Base-by-base conservation (phyloP, 352 stramenopile genomes). In the Pythium apleroticum region DNA sequence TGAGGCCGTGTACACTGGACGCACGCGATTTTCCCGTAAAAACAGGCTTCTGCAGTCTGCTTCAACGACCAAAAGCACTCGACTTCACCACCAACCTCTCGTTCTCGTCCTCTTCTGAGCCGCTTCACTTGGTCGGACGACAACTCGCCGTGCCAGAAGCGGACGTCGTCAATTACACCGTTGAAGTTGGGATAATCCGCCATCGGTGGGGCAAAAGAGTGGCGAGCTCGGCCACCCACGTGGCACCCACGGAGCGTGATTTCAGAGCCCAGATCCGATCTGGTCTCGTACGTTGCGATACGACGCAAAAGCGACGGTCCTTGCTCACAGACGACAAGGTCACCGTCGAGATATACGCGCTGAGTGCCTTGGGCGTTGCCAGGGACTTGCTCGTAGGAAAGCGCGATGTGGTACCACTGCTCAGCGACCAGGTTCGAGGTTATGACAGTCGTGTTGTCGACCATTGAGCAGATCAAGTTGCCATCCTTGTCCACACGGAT, bases 261-360 rank as follows among this genome's bases (percentile, higher is more conserved):
- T 6, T 10, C 2, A 4, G n/a, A n/a, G n/a, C n/a, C n/a, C n/a
- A n/a, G n/a, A n/a, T n/a, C n/a, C n/a, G n/a, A n/a, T n/a, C n/a
- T n/a, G n/a, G n/a, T n/a, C n/a, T n/a, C n/a, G n/a, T n/a, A n/a
- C n/a, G n/a, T n/a, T n/a, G n/a, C 33, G 33, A 39, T 39, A 10
- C 12, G 7, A 10, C 54, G 41, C 10, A 31, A 22, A 1, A 31
- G 9, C 0, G 5, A 5, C 1, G 46, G 7, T 11, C 33, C 19
- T n/a, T 12, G 0, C 1, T 45, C 25, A 45, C 41, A 45, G 25
- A 30, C 27, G 12, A 20, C 30, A 41, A 62, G 56, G n/a, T 45
- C 10, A 19, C 56, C 56, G 19, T 62, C 41, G 19, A 62, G 39
- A 25, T 54, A 62, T 27, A 62, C 56, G 39, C 25, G 27, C 41